These are phyloP conservation scores for Talaromyces sp. DNA, from an alignment of 2,329 filamentous ascomycete genomes.

Conservation along the genomic window DNA sequence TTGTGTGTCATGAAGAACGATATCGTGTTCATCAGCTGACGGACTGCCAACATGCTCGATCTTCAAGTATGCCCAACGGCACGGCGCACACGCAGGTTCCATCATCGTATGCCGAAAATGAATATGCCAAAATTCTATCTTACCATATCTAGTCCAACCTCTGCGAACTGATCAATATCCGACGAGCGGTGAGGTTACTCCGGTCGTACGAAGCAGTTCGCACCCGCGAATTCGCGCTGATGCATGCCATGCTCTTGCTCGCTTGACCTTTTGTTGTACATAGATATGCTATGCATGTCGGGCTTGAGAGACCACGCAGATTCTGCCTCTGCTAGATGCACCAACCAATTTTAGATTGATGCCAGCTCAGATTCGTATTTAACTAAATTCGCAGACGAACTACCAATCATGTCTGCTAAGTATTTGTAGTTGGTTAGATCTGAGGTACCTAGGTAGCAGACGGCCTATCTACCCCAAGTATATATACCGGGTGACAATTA, in stretches of 20 bases:
- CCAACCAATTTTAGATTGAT: not conserved
- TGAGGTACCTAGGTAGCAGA: not conserved
- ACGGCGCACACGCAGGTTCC: not conserved
- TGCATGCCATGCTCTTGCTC: slow-evolving; percentile 1
- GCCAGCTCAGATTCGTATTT: not conserved
- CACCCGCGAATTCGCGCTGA: not conserved
- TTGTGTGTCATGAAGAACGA: not conserved
- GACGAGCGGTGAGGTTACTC: not conserved
- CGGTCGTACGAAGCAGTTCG: not conserved
- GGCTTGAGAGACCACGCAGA: not conserved
- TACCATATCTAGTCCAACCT: not conserved
- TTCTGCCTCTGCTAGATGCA: not conserved
- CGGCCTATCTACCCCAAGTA: no score
- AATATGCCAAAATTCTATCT: not conserved
- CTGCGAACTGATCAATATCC: not conserved
- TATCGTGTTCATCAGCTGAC: not conserved
- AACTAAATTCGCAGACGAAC: not conserved
- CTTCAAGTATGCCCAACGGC: no score
- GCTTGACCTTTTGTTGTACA: slow-evolving; percentile 4
- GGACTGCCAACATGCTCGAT: not conserved
- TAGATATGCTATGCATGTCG: slow-evolving; percentile 8
- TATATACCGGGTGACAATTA: no score
- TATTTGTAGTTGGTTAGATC: not conserved
- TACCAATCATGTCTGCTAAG: not conserved
- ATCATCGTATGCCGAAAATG: not conserved